Evolutionary conservation across 192 early-diverging fungal genomes (phyloP).

Genomic region (Spizellomyces sp.): DNA sequence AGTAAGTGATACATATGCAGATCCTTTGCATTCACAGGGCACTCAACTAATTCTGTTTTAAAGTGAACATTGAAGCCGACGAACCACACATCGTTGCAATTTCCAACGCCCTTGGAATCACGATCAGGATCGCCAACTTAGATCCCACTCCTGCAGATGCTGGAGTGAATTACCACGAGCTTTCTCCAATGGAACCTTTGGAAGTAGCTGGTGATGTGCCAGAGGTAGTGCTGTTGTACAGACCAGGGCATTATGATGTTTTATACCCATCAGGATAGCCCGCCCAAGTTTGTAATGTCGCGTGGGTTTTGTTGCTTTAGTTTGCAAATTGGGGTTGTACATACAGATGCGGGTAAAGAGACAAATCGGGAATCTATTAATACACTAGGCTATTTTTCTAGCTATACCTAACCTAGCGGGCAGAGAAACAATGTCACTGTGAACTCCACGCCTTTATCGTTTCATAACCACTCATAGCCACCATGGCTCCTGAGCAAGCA

Average conservation of each 20-base stretch:
- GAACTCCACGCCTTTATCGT: constrained; percentile 38
- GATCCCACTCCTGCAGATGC: constrained; percentile 54
- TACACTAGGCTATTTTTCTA: background rate
- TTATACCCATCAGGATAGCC: constrained; percentile 47
- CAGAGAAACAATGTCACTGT: background rate
- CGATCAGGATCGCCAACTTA: constrained; percentile 70
- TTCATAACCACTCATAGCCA: constrained; percentile 52
- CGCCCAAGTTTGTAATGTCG: too few relatives aligned
- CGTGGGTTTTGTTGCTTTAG: too few relatives aligned
- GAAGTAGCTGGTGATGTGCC: constrained; percentile 12
- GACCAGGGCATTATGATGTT: constrained; percentile 76
- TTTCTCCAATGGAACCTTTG: constrained; percentile 63
- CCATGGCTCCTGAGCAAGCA: constrained; percentile 32
- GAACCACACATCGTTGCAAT: constrained; percentile 80
- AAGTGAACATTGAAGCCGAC: constrained; percentile 69
- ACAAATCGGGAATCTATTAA: constrained; percentile 7
- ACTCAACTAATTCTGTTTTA: background rate
- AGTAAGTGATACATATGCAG: constrained; percentile 27
- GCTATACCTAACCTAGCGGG: too few relatives aligned
- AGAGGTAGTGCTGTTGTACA: constrained; percentile 45
- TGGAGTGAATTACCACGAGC: constrained; percentile 72
- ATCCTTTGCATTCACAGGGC: background rate
- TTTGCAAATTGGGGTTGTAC: too few relatives aligned
- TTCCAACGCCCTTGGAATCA: constrained; percentile 64
- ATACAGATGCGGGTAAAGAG: background rate